phyloP scores from a whole-genome alignment of 805 yeast genomes.

The Pichia cabralensis region DNA sequence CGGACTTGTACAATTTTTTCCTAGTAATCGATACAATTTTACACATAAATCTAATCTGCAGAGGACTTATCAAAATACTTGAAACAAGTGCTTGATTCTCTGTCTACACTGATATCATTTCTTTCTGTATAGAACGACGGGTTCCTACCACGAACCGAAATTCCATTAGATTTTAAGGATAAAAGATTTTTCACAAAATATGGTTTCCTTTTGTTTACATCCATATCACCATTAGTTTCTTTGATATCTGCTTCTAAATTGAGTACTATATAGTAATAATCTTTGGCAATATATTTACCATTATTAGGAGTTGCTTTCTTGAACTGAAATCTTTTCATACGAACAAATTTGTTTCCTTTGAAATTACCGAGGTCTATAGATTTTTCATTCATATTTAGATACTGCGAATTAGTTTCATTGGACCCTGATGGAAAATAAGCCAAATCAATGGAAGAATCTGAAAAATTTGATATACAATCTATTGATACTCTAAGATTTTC shows the following conservation, averaged over 20 bases:
- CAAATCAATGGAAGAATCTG: slow-evolving; percentile 9
- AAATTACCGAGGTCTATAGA: neutral
- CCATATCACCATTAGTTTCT: neutral
- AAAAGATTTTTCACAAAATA: neutral
- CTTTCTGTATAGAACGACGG: slow-evolving; percentile 50
- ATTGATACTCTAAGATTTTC: slow-evolving; percentile 4
- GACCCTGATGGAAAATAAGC: neutral
- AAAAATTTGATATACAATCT: slow-evolving; percentile 12
- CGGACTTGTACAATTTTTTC: no score
- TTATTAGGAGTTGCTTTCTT: slow-evolving; percentile 44
- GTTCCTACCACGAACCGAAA: slow-evolving; percentile 51
- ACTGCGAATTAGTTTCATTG: neutral
- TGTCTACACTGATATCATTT: slow-evolving; percentile 34
- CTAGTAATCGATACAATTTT: no score
- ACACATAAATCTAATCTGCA: neutral
- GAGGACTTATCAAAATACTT: neutral
- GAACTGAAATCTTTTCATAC: slow-evolving; percentile 35
- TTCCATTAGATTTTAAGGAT: slow-evolving; percentile 29
- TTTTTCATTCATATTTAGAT: neutral
- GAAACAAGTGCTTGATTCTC: slow-evolving; percentile 1
- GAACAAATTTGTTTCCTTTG: slow-evolving; percentile 2
- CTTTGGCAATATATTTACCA: slow-evolving; percentile 35
- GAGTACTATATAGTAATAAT: slow-evolving; percentile 30
- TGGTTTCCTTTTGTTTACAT: neutral
- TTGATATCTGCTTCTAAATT: slow-evolving; percentile 9